Conservation (phyloP, 2,329 filamentous ascomycete genomes). For the Coniosporium tulheliwenetii region DNA sequence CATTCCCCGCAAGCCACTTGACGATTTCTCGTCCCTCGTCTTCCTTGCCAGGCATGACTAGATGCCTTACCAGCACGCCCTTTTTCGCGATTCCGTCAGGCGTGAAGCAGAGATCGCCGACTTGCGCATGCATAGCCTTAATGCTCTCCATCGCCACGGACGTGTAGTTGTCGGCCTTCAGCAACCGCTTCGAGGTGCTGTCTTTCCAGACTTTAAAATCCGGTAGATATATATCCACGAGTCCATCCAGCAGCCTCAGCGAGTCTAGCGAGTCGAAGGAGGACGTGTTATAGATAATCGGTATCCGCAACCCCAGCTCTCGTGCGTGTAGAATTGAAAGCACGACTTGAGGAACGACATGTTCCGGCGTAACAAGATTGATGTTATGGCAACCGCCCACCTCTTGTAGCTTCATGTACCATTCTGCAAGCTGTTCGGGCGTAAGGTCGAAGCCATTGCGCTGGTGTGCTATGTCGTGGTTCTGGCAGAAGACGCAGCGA, state of each 20-base stretch:
- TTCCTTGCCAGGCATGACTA: conserved; percentile 73
- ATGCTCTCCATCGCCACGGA: conserved; percentile 60
- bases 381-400: conserved; percentile 78
- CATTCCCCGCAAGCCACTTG: conserved; percentile 55
- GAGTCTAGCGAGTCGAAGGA: conserved; percentile 64
- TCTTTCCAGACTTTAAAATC: conserved; percentile 74
- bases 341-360: conserved; percentile 71
- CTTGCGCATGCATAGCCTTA: conserved; percentile 64
- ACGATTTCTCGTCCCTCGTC: conserved; percentile 61
- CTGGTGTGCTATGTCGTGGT: conserved; percentile 70
- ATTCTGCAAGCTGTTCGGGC: conserved; percentile 63
- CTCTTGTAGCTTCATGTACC: conserved; percentile 71
- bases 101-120: conserved; percentile 72
- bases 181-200: conserved; percentile 48
- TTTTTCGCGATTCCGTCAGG: conserved; percentile 65
- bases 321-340: conserved; percentile 59
- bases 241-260: conserved; percentile 55
- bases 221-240: conserved; percentile 76
- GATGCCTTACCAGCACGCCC: conserved; percentile 59
- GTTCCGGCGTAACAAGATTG: conserved; percentile 75
- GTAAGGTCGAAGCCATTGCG: conserved; percentile 67
- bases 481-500: conserved; percentile 64
- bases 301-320: conserved; percentile 52
- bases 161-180: conserved; percentile 68
- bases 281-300: conserved; percentile 75